These are phyloP conservation scores for Castanospermum australe DNA, from an alignment of 306 rosid genomes.

Conservation along the genomic window DNA sequence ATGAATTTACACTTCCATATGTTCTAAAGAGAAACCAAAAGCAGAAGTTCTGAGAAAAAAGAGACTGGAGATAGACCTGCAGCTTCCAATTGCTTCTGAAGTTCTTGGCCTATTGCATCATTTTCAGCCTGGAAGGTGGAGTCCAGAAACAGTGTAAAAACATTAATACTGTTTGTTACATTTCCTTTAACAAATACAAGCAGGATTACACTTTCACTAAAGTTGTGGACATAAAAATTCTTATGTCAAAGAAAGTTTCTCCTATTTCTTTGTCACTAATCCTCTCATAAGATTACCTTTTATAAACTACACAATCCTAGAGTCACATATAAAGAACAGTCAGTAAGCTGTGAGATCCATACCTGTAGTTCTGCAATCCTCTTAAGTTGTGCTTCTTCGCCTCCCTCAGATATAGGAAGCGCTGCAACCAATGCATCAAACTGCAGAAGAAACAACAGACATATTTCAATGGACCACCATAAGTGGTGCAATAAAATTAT, in stretches of 20 bases:
- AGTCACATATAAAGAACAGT: background rate
- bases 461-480: slow-evolving; percentile 11
- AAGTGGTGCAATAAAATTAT: too few relatives aligned
- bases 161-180: background rate
- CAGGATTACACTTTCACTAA: background rate
- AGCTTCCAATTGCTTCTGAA: slow-evolving; percentile 88
- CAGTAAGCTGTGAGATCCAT: slow-evolving; percentile 7
- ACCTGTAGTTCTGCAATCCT: slow-evolving; percentile 89
- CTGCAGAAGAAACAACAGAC: slow-evolving; percentile 16
- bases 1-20: background rate
- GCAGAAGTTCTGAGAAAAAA: background rate
- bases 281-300: background rate
- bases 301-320: background rate
- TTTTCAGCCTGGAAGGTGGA: slow-evolving; percentile 70
- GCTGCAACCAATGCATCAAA: slow-evolving; percentile 87
- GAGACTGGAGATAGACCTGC: slow-evolving; percentile 58
- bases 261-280: background rate
- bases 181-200: background rate
- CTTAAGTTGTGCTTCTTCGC: slow-evolving; percentile 80
- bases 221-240: background rate
- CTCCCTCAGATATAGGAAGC: slow-evolving; percentile 75
- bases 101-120: slow-evolving; percentile 80
- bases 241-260: background rate
- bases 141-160: background rate
- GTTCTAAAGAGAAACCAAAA: slow-evolving; percentile 14